These are phyloP conservation scores for Suillus discolor DNA, from an alignment of 768 basidiomycete species.

Conservation along the genomic window DNA sequence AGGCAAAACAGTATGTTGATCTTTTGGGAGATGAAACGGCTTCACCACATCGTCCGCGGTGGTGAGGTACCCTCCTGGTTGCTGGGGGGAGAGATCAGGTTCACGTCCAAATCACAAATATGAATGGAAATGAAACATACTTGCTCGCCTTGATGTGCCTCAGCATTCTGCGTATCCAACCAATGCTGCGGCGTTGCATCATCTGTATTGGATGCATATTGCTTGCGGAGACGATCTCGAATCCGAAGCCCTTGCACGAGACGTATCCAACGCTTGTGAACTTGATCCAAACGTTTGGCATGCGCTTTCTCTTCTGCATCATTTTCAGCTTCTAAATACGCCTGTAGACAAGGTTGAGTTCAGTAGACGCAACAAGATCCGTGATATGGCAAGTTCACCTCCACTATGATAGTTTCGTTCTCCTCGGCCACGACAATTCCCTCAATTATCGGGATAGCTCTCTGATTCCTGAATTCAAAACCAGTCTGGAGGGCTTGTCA, in stretches of 20 bases:
- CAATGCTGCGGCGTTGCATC: constrained; percentile 14
- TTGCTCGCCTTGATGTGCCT: constrained; percentile 24
- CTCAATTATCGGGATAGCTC: constrained; percentile 81
- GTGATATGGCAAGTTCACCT: constrained; percentile 49
- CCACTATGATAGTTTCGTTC: constrained; percentile 70
- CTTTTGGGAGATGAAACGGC: constrained; percentile 70
- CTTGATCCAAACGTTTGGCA: constrained; percentile 74
- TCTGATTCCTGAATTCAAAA: constrained; percentile 94
- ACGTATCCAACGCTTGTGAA: constrained; percentile 85
- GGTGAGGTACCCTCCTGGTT: constrained; percentile 63
- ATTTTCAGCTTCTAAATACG: constrained; percentile 81
- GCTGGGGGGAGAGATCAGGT: constrained; percentile 10
- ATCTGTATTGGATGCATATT: constrained; percentile 52
- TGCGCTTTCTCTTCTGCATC: constrained; percentile 77
- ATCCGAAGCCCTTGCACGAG: constrained; percentile 89
- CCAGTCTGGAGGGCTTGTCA: constrained; percentile 62
- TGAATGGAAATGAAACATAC: constrained; percentile 16
- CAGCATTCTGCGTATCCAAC: constrained; percentile 20
- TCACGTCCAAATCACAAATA: neutral
- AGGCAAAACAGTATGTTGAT: constrained; percentile 34
- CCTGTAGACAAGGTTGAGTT: constrained; percentile 47
- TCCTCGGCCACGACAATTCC: constrained; percentile 89
- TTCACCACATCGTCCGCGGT: constrained; percentile 75
- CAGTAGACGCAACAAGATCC: neutral
- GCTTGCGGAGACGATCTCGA: constrained; percentile 76